Percentiles rank a stretch among this genome's conserved stretches.
Conservation (phyloP, 305 asterid genomes). For the Euphrasia arctica region DNA sequence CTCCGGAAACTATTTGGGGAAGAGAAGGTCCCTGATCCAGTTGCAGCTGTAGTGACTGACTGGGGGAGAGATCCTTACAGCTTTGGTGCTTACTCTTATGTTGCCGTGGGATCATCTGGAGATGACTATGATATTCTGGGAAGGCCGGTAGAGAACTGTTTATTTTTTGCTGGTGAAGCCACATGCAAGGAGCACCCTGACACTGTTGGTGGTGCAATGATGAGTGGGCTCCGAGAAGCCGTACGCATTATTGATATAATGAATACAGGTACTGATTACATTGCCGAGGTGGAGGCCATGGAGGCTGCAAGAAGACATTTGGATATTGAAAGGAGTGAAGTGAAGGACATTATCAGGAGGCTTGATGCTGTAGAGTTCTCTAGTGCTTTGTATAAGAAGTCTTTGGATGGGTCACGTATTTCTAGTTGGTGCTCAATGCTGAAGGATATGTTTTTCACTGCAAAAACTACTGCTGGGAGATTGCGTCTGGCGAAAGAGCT, state of each 20-base stretch:
- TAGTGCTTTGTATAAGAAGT: conserved; percentile 47
- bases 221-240: conserved; percentile 99
- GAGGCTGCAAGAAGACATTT: conserved; percentile 80
- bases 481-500: conserved; percentile 86
- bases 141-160: conserved; percentile 83
- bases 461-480: conserved; percentile 85
- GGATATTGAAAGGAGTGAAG: conserved; percentile 72
- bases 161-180: conserved; percentile 99
- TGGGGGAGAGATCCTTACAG: conserved; percentile 99
- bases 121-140: conserved; percentile 96
- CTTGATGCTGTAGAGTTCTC: conserved; percentile 79
- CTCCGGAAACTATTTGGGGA: conserved; percentile 96
- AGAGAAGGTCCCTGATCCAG: conserved; percentile 79
- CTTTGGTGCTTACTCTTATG: conserved; percentile 97
- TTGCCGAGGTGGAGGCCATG: conserved; percentile 86
- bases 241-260: conserved; percentile 83
- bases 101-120: conserved; percentile 98
- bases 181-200: conserved; percentile 99
- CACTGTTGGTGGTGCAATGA: conserved; percentile 99
- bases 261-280: conserved; percentile 73
- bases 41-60: conserved; percentile 93
- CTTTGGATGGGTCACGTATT: conserved; percentile 55
- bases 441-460: conserved; percentile 76
- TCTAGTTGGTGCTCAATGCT: conserved; percentile 63
- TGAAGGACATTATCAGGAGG: conserved; percentile 75